A percentile compares a stretch with the other conserved stretches of the same genome.
Evolutionary conservation across 2,329 filamentous ascomycete genomes (phyloP).

Genomic region (Penicillium capsulatum): DNA sequence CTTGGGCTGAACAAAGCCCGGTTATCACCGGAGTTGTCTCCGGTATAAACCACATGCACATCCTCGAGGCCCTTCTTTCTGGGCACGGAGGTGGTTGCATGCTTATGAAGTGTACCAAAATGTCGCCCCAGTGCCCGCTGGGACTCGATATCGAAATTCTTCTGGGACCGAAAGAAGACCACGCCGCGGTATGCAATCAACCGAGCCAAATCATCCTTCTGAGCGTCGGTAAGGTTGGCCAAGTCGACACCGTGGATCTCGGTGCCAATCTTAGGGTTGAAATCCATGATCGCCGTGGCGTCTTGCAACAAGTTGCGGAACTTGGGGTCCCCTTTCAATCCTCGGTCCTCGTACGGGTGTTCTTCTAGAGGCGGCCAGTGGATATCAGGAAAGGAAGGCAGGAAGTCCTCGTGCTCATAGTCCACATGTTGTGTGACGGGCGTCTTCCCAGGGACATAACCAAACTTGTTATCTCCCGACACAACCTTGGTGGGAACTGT

Average conservation of each 20-base stretch:
- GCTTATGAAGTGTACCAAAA: slow-evolving; percentile 53
- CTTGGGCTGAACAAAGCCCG: slow-evolving; percentile 52
- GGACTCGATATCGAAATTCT: slow-evolving; percentile 51
- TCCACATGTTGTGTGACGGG: slow-evolving; percentile 43
- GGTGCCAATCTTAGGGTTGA: slow-evolving; percentile 54
- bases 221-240: slow-evolving; percentile 47
- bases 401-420: slow-evolving; percentile 52
- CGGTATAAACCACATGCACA: slow-evolving; percentile 55
- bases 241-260: slow-evolving; percentile 52
- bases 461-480: slow-evolving; percentile 29
- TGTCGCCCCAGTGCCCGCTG: slow-evolving; percentile 51
- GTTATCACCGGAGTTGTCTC: slow-evolving; percentile 52
- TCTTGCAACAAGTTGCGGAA: slow-evolving; percentile 52
- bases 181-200: slow-evolving; percentile 54
- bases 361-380: slow-evolving; percentile 50
- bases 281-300: slow-evolving; percentile 55
- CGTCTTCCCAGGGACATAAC: slow-evolving; percentile 49
- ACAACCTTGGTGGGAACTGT: slow-evolving; percentile 20
- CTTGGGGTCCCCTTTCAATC: slow-evolving; percentile 50
- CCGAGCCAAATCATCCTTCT: slow-evolving; percentile 53
- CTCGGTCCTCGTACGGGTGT: slow-evolving; percentile 52
- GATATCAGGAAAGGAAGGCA: slow-evolving; percentile 51
- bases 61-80: slow-evolving; percentile 50
- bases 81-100: slow-evolving; percentile 53
- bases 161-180: slow-evolving; percentile 56